These are phyloP conservation scores for Phialophora verrucosa DNA, from an alignment of 2,329 filamentous ascomycete species.

Conservation along the genomic window DNA sequence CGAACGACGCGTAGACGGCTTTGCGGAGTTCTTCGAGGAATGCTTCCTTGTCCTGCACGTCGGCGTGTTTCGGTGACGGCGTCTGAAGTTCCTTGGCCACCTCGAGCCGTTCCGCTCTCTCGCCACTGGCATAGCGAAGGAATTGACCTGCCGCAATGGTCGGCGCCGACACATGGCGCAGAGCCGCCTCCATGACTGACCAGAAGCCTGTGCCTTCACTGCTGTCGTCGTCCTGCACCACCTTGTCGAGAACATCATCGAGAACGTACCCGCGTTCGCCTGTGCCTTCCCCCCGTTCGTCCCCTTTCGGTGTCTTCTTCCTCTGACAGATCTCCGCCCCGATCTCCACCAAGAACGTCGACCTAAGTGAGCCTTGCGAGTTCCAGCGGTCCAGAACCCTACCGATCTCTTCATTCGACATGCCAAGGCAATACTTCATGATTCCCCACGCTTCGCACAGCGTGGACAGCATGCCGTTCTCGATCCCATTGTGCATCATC, in stretches of 20 bases:
- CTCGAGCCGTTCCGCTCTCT: not conserved
- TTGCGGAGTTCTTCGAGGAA: not conserved
- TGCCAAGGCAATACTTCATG: constrained; percentile 6
- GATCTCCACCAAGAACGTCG: constrained; percentile 7
- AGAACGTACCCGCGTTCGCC: not conserved
- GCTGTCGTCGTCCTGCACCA: constrained; percentile 11
- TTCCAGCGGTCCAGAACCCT: not conserved
- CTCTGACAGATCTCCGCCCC: constrained; percentile 11
- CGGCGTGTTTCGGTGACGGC: not conserved
- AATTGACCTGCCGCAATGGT: constrained; percentile 8
- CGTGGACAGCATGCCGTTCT: constrained; percentile 11
- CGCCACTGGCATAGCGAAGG: not conserved
- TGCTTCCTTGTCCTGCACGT: not conserved
- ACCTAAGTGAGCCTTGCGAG: not conserved
- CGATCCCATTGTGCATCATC: constrained; percentile 12
- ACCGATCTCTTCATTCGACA: constrained; percentile 3
- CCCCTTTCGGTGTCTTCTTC: not conserved
- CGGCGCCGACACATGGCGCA: not conserved
- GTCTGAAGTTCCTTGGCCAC: constrained; percentile 1
- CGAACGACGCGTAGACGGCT: not conserved
- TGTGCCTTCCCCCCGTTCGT: not conserved
- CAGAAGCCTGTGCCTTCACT: constrained; percentile 7
- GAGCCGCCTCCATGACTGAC: not conserved
- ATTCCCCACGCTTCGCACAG: constrained; percentile 12
- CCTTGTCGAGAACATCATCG: constrained; percentile 7